phyloP scores from a whole-genome alignment of 169 alveolate genomes.

The Eimeria falciformis region DNA sequence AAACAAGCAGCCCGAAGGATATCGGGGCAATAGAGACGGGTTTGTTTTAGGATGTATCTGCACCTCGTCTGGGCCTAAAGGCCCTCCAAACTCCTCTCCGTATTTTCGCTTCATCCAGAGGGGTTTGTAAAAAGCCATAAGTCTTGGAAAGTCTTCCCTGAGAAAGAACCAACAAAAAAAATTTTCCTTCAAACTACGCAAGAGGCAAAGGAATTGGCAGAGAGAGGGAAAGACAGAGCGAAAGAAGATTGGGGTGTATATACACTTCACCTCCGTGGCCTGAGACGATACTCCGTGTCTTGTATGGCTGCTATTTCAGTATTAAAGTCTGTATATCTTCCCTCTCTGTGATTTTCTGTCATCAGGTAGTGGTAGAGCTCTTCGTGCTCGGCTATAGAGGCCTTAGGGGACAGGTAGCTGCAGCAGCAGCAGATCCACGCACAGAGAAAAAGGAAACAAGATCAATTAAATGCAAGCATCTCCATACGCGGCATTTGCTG shows the following conservation, averaged over 20 bases:
- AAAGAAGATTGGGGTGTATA: not conserved
- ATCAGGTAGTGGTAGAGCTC: slow-evolving; percentile 63
- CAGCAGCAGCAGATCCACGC: not conserved
- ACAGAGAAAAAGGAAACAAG: not conserved
- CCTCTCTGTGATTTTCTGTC: slow-evolving; percentile 70
- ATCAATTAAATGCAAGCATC: not conserved
- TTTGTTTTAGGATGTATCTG: too few species aligned
- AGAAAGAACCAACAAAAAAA: not conserved
- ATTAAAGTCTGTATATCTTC: slow-evolving; percentile 45
- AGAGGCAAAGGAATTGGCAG: not conserved
- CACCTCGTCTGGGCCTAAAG: slow-evolving; percentile 96
- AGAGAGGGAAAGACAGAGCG: too few species aligned
- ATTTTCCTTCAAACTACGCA: not conserved
- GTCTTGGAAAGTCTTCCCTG: slow-evolving; percentile 59
- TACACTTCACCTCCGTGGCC: slow-evolving; percentile 21
- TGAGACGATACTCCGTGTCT: slow-evolving; percentile 30
- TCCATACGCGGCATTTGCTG: not conserved
- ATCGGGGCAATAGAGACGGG: too few species aligned
- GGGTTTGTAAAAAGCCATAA: slow-evolving; percentile 59
- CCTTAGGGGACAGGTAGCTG: slow-evolving; percentile 70
- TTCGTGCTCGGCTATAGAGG: slow-evolving; percentile 34
- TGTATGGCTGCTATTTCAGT: slow-evolving; percentile 7
- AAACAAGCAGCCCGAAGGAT: too few species aligned
- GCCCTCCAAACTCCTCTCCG: slow-evolving; percentile 74
- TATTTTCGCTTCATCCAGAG: not conserved